Percentiles rank a stretch among this genome's conserved stretches.
phyloP scores from a whole-genome alignment of 1,284 basidiomycete genomes.

The Cutaneotrichosporon sp. region DNA sequence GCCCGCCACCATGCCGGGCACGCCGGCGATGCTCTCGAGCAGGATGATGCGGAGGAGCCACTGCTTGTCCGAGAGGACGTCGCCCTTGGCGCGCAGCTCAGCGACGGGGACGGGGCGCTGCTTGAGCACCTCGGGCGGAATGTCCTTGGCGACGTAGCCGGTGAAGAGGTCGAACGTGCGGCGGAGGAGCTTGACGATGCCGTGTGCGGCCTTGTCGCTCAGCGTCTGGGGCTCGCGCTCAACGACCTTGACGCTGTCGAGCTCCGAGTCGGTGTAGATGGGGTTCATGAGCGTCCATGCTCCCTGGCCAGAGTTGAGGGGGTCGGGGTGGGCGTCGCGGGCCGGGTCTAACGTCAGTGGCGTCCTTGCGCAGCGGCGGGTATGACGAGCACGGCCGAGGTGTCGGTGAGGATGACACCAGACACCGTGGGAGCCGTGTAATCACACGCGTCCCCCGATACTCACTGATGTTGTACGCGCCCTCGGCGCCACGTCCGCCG shows the following conservation, averaged over 20 bases:
- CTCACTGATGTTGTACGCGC: conserved; percentile 46
- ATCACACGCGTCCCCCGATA: background rate
- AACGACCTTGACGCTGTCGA: conserved; percentile 63
- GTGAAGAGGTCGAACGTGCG: conserved; percentile 66
- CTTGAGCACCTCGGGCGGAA: conserved; percentile 32
- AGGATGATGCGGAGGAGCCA: conserved; percentile 86
- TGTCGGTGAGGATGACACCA: too few species aligned
- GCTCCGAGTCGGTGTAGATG: conserved; percentile 52
- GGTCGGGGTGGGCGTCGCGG: conserved; percentile 1
- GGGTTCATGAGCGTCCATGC: conserved; percentile 52
- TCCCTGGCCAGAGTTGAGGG: conserved; percentile 25
- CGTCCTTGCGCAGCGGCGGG: too few species aligned
- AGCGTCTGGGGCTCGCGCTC: conserved; percentile 66
- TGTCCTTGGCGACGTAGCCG: conserved; percentile 72
- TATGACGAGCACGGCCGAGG: too few species aligned
- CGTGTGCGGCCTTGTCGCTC: conserved; percentile 70
- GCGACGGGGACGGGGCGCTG: conserved; percentile 61
- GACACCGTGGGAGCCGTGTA: too few species aligned
- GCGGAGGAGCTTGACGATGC: conserved; percentile 59
- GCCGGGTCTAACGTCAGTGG: conserved; percentile 15
- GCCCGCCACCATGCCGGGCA: conserved; percentile 91
- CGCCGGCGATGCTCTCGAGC: conserved; percentile 87
- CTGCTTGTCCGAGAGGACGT: conserved; percentile 68
- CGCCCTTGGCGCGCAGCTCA: conserved; percentile 70
- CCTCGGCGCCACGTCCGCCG: conserved; percentile 26